Evolutionary conservation across 352 stramenopile genomes (phyloP), one percentile per base, ranked within the genome.

Genomic region (Phytophthora syringae): DNA sequence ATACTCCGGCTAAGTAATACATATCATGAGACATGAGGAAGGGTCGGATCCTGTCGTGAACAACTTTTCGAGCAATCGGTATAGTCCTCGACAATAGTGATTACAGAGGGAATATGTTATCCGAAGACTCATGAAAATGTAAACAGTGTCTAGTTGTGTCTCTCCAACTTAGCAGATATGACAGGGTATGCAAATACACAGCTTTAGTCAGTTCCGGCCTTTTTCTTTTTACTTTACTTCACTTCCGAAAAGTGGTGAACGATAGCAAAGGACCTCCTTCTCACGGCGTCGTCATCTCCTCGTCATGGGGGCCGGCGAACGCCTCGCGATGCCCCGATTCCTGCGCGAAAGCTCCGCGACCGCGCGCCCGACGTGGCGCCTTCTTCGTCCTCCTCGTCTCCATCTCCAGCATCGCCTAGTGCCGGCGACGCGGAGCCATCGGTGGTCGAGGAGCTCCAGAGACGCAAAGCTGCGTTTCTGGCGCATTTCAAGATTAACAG

Each of bases 391-490:
- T 43, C 13, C 6, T 45, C 39, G 1, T 52, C 53, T 16, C 56
- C 56, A 20, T 45, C 61, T 5, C 47, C 47, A 5, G 32, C 66
- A 21, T 75, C 69, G 18, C 54, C 59, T 36, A 69, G 49, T 20
- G 37, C 52, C 3, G 42, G 36, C 7, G 69, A 80, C 21, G 34
- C 30, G 7, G 68, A 82, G 27, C 37, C 64, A 6, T 67, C 77
- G 18, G 64, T 85, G 64, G 45, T 71, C 9, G 74, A 68, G 42
- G 69, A 78, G 58, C 48, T 86, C 21, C 69, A 82, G 62, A 50
- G 72, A 42, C 76, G 78, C 43, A 87, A 87, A 53, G 48, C 76
- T 37, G 76, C 79, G 12, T 82, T 87, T 45, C 37, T 83, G 39
- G 59, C 78, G 52, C 78, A 84, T 47, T 87, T 87, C 49, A 72